Evolutionary conservation across 768 basidiomycete genomes (phyloP).

Genomic region (Russula earlei): DNA sequence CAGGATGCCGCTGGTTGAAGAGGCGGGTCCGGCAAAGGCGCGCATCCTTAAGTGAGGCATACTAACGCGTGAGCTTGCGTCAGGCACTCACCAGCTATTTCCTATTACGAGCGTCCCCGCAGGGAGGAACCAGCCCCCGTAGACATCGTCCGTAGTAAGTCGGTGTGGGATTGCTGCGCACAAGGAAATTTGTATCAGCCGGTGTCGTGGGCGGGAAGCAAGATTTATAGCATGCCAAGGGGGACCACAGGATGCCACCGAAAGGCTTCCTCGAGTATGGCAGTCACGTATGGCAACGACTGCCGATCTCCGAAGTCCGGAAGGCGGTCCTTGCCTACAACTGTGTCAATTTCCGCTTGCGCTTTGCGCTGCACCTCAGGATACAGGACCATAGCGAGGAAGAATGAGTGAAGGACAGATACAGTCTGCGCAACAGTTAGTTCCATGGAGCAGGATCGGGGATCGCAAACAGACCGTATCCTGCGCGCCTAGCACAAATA

Average conservation of each 20-base stretch:
- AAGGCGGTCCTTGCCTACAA: conserved; percentile 16
- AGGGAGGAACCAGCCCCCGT: conserved; percentile 20
- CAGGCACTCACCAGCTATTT: conserved; percentile 15
- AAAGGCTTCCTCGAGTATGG: conserved; percentile 14
- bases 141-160: conserved; percentile 18
- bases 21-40: neutral
- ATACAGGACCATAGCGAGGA: conserved; percentile 17
- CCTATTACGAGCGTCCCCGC: conserved; percentile 19
- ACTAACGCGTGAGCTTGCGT: neutral
- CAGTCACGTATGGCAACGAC: conserved; percentile 16
- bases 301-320: conserved; percentile 15
- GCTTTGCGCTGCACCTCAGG: conserved; percentile 16
- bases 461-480: conserved; percentile 9
- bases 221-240: conserved; percentile 3
- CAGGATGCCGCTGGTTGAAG: conserved; percentile 14
- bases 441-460: neutral
- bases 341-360: conserved; percentile 19
- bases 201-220: too few species aligned
- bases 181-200: too few species aligned
- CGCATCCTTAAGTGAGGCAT: neutral
- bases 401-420: conserved; percentile 8
- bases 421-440: neutral
- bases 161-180: neutral
- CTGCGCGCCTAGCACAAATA: conserved; percentile 2
- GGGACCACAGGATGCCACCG: conserved; percentile 17